Conservation (phyloP, 176 grass and related monocot species). For the Carex kokanica region DNA sequence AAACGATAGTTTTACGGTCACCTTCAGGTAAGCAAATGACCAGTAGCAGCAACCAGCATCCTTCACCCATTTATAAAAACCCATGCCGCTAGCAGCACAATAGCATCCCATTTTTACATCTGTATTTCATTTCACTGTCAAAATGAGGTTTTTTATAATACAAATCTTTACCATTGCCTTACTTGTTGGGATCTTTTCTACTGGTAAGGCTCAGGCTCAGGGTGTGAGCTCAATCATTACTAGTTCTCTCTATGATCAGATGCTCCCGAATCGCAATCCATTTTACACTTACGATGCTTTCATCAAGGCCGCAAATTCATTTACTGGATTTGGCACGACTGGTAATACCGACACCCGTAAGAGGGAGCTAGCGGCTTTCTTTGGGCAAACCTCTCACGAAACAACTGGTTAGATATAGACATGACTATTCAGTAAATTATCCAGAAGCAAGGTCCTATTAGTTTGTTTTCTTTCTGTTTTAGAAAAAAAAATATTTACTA, state of each 20-base stretch:
- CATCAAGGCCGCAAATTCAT: conserved; percentile 34
- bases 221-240: conserved; percentile 38
- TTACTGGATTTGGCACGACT: conserved; percentile 32
- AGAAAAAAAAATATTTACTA: too few species aligned
- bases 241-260: conserved; percentile 27
- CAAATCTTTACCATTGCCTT: background rate
- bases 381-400: conserved; percentile 27
- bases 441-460: background rate
- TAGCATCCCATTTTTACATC: background rate
- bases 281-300: conserved; percentile 57
- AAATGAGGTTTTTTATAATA: background rate
- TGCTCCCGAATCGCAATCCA: conserved; percentile 46
- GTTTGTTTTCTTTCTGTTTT: too few species aligned
- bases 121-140: background rate
- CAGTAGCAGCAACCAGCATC: background rate
- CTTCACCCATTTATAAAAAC: background rate
- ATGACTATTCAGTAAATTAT: background rate
- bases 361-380: conserved; percentile 35
- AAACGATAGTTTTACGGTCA: too few species aligned
- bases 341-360: conserved; percentile 10
- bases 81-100: background rate
- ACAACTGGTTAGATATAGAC: conserved; percentile 10
- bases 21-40: background rate
- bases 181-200: background rate
- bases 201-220: conserved; percentile 14